Base-by-base conservation (phyloP, 352 stramenopile genomes). In the Aphanomyces euteiches region DNA sequence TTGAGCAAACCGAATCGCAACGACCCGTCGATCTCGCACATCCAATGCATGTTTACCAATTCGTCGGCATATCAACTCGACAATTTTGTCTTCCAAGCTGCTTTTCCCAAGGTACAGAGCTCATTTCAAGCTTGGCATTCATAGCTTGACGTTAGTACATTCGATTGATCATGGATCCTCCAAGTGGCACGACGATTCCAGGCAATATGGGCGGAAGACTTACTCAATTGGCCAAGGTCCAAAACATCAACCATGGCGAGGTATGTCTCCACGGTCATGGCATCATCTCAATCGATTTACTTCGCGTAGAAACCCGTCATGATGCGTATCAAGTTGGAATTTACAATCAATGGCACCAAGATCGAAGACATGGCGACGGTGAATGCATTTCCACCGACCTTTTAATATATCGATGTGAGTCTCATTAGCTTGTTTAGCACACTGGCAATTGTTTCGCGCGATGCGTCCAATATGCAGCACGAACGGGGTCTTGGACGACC, bases 111-210 rank as follows among this genome's bases (percentile, higher is more conserved):
- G 57, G 68, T 74, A 60, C 5, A 3, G 17, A 34, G 0, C 43
- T 47, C n/a, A 19, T 8, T 61, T 4, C 8, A 7, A 5, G 5
- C 7, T 71, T 19, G 12, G 45, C 43, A 7, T 38, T 47, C 17
- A n/a, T n/a, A 40, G 10, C 28, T 21, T 38, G 56, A 4, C 3
- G 15, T 7, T 74, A 96, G 82, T 99, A 98, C 74, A 93, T 99
- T 66, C 97, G 96, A 61, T 91, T 99, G 77, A 96, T 98, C 82
- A 98, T 99, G 95, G 93, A 98, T 72, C 95, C 96, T n/a, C 89
- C 96, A 4, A 97, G 87, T 17, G 96, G 89, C 34, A 93, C 96
- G 38, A 92, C 88, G 19, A 77, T 99, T 57, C 92, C 94, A 7
- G 72, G 92, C 2, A 90, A 93, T 41, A 88, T 79, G 37, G 77